Conservation (phyloP, 345 rosid genomes). For the Populus simonii region DNA sequence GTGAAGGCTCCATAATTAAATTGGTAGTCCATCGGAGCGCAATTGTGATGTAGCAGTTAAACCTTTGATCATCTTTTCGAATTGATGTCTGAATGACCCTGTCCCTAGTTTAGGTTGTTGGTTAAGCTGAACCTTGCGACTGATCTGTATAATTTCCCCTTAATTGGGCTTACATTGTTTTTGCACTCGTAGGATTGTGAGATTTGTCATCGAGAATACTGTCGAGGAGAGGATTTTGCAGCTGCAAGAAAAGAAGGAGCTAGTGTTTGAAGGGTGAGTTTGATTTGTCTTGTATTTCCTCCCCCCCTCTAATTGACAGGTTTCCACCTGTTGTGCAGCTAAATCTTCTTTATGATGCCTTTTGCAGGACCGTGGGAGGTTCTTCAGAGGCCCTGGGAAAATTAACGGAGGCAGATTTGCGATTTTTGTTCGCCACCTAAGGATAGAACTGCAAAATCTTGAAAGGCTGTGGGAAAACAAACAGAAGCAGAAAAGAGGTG, state of each 20-base stretch:
- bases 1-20: too few relatives aligned
- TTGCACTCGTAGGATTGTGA: constrained; percentile 52
- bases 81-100: too few relatives aligned
- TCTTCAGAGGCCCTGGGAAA: constrained; percentile 78
- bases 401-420: constrained; percentile 71
- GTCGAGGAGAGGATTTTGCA: constrained; percentile 88
- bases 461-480: background rate
- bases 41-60: too few relatives aligned
- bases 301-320: background rate
- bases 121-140: too few relatives aligned
- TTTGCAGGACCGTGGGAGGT: constrained; percentile 81
- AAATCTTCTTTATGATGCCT: background rate
- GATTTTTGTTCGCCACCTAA: constrained; percentile 58
- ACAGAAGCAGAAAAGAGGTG: background rate
- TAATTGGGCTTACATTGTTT: background rate
- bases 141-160: background rate
- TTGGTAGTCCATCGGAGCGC: too few relatives aligned
- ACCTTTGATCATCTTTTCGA: too few relatives aligned
- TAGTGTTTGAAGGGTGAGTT: constrained; percentile 92
- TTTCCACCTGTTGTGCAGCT: background rate
- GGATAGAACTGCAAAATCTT: background rate
- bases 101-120: too few relatives aligned
- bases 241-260: constrained; percentile 90
- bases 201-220: constrained; percentile 88
- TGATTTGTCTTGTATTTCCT: background rate